Evolutionary conservation across 345 rosid species (phyloP).

Genomic region (Mangifera indica): DNA sequence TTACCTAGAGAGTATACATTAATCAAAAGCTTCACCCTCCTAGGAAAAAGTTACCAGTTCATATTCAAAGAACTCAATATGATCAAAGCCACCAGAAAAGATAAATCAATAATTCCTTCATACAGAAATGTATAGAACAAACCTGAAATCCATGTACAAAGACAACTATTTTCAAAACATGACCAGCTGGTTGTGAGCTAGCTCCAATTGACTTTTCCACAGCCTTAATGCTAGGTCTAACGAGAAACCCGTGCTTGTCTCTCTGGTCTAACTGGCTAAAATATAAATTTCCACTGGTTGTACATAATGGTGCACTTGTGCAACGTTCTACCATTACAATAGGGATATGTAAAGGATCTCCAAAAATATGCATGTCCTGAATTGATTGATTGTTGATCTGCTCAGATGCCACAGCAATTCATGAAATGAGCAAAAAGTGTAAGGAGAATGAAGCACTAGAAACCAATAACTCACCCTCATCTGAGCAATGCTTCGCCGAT

Average conservation of each 20-base stretch:
- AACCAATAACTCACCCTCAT: constrained; percentile 68
- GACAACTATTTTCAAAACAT: constrained; percentile 66
- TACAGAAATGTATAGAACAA: constrained; percentile 23
- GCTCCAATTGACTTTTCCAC: constrained; percentile 35
- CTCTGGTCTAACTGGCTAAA: constrained; percentile 55
- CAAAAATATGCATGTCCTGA: constrained; percentile 90
- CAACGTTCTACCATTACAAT: constrained; percentile 80
- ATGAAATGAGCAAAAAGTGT: constrained; percentile 9
- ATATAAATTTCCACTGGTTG: constrained; percentile 68
- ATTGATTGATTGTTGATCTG: constrained; percentile 88
- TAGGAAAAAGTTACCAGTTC: not conserved
- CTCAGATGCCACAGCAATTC: constrained; percentile 23
- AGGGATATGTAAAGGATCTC: constrained; percentile 79
- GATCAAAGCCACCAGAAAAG: constrained; percentile 4
- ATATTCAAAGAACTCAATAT: not conserved
- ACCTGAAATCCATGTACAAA: constrained; percentile 99
- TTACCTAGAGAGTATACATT: not conserved
- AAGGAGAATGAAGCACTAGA: constrained; percentile 7
- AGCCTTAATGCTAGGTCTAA: constrained; percentile 27
- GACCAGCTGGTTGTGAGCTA: constrained; percentile 33
- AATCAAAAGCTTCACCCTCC: not conserved
- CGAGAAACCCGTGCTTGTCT: constrained; percentile 33
- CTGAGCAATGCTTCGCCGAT: constrained; percentile 93
- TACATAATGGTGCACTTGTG: constrained; percentile 68
- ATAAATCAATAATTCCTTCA: not conserved